Evolutionary conservation across 73 alveolate species (phyloP), one percentile per base, ranked within the genome.

Genomic region (Paramecium sexaurelia): DNA sequence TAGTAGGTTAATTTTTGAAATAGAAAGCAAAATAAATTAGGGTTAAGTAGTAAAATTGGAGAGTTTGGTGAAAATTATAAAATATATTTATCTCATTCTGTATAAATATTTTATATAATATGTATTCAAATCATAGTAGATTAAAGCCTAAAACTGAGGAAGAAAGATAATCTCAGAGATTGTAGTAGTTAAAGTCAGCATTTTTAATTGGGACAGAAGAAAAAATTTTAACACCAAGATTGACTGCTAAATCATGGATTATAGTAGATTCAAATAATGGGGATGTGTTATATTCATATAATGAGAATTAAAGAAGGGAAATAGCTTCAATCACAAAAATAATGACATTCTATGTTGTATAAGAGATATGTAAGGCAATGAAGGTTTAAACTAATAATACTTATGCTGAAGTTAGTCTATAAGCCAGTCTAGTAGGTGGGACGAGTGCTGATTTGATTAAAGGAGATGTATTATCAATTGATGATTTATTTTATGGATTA

Each of bases 241-340:
- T 69, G n/a, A 69, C 85, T 5, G 85, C 85, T 24, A 69, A 32
- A 32, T 22, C 85, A 5, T 95, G 98, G 96, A 85, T 95, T n/a
- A 93, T 95, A 47, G 69, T 93, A 47, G 96, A 93, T 67, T 95
- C 94, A 13, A 32, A 92, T 15, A 93, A 94, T 9, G 96, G 98
- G 2, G 98, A 95, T 15, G 69, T 95, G 20, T 71, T 95, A 10
- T 93, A 75, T 37, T 95, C 95, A 15, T 90, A 89, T 67, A 92
- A 94, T 66, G 94, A 91, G 39, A 92, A 95, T 75, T 92, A 84
- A 55, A 33, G 94, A 13, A 83, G 97, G 41, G 99, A 96, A 71
- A 95, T 96, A 5, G 99, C 99, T 75, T 85, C 96, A 22, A 84
- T 96, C 2, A 96, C 99, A 0, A 96, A 96, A 87, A 94, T 96